Conservation (phyloP, 345 rosid species). For the Noccaea caerulescens region DNA sequence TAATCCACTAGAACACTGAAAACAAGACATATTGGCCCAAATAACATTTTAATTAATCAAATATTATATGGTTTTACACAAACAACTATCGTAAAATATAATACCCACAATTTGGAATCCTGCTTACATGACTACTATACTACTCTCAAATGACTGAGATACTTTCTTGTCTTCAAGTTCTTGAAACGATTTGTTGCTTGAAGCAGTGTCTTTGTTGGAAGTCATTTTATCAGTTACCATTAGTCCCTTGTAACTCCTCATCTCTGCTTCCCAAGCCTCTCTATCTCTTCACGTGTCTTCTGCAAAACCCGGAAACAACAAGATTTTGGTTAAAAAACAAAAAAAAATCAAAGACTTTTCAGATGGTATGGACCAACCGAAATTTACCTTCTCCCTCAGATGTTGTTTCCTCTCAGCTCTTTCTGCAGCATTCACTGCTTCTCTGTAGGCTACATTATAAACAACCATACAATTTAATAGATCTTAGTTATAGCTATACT, state of each 20-base stretch:
- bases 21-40: too few relatives aligned
- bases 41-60: too few relatives aligned
- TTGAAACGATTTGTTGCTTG: conserved; percentile 80
- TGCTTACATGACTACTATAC: too few relatives aligned
- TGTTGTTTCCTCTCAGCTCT: conserved; percentile 87
- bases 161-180: conserved; percentile 71
- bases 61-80: too few relatives aligned
- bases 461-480: conserved; percentile 5
- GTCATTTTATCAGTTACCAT: conserved; percentile 98
- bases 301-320: conserved; percentile 40
- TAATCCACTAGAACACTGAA: too few relatives aligned
- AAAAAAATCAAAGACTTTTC: neutral
- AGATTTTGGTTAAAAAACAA: neutral
- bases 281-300: conserved; percentile 93
- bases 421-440: conserved; percentile 86
- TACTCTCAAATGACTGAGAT: too few relatives aligned
- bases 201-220: conserved; percentile 88
- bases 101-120: too few relatives aligned
- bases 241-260: conserved; percentile 96
- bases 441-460: conserved; percentile 78
- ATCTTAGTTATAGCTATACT: neutral
- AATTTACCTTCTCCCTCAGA: conserved; percentile 80
- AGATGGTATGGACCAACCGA: conserved; percentile 6
- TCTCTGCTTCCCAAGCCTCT: conserved; percentile 85
- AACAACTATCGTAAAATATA: too few relatives aligned